Percentiles rank a stretch among this genome's conserved stretches.
These are phyloP conservation scores for Eucalyptus sp. DNA, from an alignment of 345 rosid species.

Conservation along the genomic window DNA sequence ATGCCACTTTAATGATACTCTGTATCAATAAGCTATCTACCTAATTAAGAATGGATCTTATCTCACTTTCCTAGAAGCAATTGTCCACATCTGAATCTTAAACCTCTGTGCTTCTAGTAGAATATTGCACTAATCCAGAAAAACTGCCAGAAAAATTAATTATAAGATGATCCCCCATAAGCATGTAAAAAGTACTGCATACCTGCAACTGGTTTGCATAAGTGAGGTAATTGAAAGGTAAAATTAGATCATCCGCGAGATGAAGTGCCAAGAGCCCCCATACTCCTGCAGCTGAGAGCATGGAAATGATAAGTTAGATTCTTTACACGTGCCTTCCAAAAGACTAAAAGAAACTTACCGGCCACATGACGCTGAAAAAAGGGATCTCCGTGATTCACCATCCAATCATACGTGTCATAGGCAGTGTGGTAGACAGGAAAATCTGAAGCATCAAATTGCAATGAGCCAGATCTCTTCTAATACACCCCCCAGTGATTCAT, in stretches of 20 bases:
- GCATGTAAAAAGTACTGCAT: not conserved
- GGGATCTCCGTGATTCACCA: slow-evolving; percentile 64
- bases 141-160: not conserved
- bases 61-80: not conserved
- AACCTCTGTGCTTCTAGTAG: not conserved
- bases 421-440: slow-evolving; percentile 95
- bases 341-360: slow-evolving; percentile 30
- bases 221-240: slow-evolving; percentile 66
- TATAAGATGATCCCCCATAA: not conserved
- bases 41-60: not conserved
- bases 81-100: not conserved
- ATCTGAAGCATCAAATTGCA: slow-evolving; percentile 24
- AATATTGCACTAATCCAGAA: not conserved
- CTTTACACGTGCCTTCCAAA: not conserved
- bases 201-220: slow-evolving; percentile 47
- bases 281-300: slow-evolving; percentile 58
- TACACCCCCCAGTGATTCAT: not conserved
- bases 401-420: slow-evolving; percentile 80
- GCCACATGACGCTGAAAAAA: slow-evolving; percentile 82
- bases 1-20: not conserved
- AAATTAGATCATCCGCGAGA: slow-evolving; percentile 66
- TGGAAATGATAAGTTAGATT: not conserved
- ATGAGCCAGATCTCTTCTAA: not conserved
- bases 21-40: not conserved
- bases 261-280: slow-evolving; percentile 84